Base-by-base conservation (phyloP, 331 rosid species). In the Acacia pycnantha region DNA sequence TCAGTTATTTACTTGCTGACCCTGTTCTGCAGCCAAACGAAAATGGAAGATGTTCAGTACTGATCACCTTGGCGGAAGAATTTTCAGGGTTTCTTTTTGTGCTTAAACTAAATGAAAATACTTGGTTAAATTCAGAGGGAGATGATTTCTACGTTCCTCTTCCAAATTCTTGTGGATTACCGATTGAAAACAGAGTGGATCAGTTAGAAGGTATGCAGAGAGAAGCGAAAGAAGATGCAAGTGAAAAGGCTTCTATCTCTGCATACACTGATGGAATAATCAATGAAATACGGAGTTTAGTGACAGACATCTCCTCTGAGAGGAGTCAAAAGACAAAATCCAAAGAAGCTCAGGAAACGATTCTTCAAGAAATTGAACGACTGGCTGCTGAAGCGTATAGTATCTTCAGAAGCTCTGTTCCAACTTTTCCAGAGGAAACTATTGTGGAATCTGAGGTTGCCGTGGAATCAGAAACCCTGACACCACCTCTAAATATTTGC, bases 371-470 rank as follows among this genome's bases (percentile, higher is more conserved):
- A 88, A 96, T 96, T 50, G 99, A 96, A 88, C 92, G 88, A 79
- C 87, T 96, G 78, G 98, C 99, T 56, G 97, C 99, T 66, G 99
- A 96, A 87, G 98, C 99, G 74, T 96, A 96, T 74, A 78, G 93
- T 80, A 89, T 96, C 81, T 96, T 96, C 87, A 89, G 98, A 89
- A 89, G 87, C 85, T 85, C 91, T 0, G 27, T 85, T 89, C 91
- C 97, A 68, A 86, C 91, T 73, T 87, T 87, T 73, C 58, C 88
- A 5, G 94, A 86, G 90, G 91, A 91, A 92, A 12, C 78, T 73
- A 73, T 82, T 76, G 73, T 35, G 78, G 92, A 88, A 76, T 2
- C 87, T 19, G 91, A 86, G 79, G 54, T 69, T 79, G 74, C 70
- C 59, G 75, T 72, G 43, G 93, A 86, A 54, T 11, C 83, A 6